Base-by-base conservation (phyloP, 2,329 filamentous ascomycete species). In the Pseudopyrenochaeta lycopersici region DNA sequence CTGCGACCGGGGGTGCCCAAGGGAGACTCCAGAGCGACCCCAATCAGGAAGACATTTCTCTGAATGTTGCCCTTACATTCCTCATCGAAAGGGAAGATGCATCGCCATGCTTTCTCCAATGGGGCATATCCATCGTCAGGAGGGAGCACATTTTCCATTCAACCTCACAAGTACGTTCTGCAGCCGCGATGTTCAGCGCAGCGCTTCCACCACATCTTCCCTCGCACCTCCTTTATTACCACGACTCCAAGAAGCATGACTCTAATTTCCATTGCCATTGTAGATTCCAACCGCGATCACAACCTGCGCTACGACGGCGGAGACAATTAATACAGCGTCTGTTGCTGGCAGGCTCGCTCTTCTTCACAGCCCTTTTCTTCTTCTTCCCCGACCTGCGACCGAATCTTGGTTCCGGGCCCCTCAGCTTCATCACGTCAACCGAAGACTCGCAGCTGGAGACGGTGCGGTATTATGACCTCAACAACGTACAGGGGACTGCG, bases 401-500 rank as follows among this genome's bases (percentile, higher is more conserved):
- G 78, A 63, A 81, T 80, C 67, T 88, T 79, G 64, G 91, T 79
- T 72, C 82, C 80, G 72, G 84, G 80, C 71, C 90, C 1, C 81
- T 96, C 43, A 90, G 90, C 27, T 82, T 94, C 31, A 79, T 93
- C 45, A 87, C 87, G 33, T 80, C 84, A 18, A 79, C 81, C 46
- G 87, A 89, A 46, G 88, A 90, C 63, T 85, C 91, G 59, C 88
- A 96, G 70, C 86, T 98, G 52, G 92, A 98, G 75, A 98, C 94
- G 1, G 91, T 99, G 56, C 91, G 94, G 74, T 98, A 99, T 79
- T 98, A 98, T 78, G 95, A 99, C 75, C 83, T 99, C 59, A 90
- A 89, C 63, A 91, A 95, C 73, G 92, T 96, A 5, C 90, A 95
- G 73, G 95, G 95, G 40, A 95, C 92, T 7, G 91, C 91, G 46